Conservation (phyloP, 2,329 filamentous ascomycete genomes). For the Gliomastix tumulicola region DNA sequence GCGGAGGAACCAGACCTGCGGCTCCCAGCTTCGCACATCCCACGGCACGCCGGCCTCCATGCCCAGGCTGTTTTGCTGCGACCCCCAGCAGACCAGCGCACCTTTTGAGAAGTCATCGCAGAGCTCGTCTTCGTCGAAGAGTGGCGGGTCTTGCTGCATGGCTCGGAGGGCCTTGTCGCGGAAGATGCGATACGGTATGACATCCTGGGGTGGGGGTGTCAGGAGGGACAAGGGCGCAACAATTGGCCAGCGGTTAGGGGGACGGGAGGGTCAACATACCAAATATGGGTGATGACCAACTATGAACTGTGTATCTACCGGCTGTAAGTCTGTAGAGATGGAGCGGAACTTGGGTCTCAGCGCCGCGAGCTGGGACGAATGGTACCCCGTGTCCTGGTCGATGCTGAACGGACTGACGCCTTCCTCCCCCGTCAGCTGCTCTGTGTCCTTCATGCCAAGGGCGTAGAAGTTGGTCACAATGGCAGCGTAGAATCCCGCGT, state of each 20-base stretch:
- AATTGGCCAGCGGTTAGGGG: too few species aligned
- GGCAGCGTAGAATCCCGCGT: constrained; percentile 20
- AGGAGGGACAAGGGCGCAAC: too few species aligned
- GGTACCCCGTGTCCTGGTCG: constrained; percentile 12
- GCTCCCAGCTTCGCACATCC: constrained; percentile 37
- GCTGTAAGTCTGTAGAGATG: constrained; percentile 19
- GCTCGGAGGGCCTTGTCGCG: constrained; percentile 18
- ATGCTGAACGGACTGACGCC: constrained; percentile 22
- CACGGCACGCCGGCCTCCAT: constrained; percentile 31
- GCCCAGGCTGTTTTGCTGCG: constrained; percentile 13
- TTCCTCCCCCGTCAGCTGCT: constrained; percentile 15
- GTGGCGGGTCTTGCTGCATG: constrained; percentile 12
- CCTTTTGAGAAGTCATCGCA: constrained; percentile 25
- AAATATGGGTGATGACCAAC: constrained; percentile 25
- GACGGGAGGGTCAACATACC: too few species aligned
- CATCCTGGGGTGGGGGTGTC: too few species aligned
- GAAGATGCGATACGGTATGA: constrained; percentile 23
- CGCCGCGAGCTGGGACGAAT: constrained; percentile 13
- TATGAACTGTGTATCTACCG: constrained; percentile 20
- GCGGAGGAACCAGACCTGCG: constrained; percentile 31
- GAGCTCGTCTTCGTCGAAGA: constrained; percentile 25
- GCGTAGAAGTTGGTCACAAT: constrained; percentile 27
- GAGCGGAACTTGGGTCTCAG: constrained; percentile 14
- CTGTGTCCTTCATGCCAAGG: constrained; percentile 17
- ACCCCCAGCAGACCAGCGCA: constrained; percentile 28